Evolutionary conservation across 345 rosid genomes (phyloP).

Genomic region (Raphanus sativus): DNA sequence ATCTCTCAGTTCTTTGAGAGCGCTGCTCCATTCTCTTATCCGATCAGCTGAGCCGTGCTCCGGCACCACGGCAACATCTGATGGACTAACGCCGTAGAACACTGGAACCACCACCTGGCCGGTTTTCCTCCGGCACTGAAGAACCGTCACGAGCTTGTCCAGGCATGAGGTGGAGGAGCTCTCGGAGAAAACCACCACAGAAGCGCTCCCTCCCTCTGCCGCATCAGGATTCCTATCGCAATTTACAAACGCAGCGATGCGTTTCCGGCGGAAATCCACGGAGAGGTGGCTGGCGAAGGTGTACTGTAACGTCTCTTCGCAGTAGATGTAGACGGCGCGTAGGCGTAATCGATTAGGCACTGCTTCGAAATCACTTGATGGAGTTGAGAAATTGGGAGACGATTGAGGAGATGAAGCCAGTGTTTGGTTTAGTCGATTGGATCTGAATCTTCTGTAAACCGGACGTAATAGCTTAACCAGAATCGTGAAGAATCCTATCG

Average conservation of each 20-base stretch:
- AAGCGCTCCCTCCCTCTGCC: not conserved
- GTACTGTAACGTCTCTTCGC: not conserved
- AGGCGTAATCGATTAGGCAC: not conserved
- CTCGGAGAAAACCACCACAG: conserved; percentile 10
- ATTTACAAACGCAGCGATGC: not conserved
- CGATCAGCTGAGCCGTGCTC: not conserved
- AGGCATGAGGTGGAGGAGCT: not conserved
- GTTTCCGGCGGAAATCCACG: not conserved
- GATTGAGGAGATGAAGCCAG: not conserved
- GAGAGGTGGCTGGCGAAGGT: not conserved
- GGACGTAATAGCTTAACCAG: not conserved
- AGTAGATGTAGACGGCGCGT: not conserved
- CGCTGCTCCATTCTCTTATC: conserved; percentile 5
- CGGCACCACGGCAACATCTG: not conserved
- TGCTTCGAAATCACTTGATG: not conserved
- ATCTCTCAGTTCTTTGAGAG: not conserved
- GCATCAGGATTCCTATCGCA: not conserved
- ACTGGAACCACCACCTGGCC: conserved; percentile 20
- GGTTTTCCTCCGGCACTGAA: not conserved
- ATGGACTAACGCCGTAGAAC: conserved; percentile 19
- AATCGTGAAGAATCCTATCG: not conserved
- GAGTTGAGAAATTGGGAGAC: not conserved
- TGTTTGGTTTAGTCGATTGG: not conserved
- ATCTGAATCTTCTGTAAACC: not conserved
- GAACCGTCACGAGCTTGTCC: not conserved